A percentile compares a stretch with the other conserved stretches of the same genome.
Conservation (phyloP, 352 stramenopile genomes). For the Globisporangium carolinianum region DNA sequence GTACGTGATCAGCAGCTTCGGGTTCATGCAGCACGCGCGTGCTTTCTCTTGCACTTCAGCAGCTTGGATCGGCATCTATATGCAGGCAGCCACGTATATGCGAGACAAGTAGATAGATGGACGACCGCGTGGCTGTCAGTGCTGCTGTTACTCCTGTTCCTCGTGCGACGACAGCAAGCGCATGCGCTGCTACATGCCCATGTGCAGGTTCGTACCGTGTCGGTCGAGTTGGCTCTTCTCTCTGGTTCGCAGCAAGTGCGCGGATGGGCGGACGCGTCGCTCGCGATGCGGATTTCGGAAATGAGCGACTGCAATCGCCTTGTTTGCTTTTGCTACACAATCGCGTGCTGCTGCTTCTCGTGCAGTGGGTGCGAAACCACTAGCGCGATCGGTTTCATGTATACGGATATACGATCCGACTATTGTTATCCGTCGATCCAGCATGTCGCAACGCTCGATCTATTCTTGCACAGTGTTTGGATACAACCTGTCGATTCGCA, state of each 20-base stretch:
- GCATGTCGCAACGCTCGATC: no score
- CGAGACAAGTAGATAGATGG: no score
- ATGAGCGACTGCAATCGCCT: neutral
- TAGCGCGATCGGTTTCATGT: no score
- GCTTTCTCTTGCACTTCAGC: conserved; percentile 50
- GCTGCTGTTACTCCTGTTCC: neutral
- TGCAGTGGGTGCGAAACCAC: no score
- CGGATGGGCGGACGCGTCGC: neutral
- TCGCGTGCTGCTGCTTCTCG: no score
- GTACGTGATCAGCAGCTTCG: conserved; percentile 81
- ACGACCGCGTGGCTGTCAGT: neutral
- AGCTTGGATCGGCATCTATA: conserved; percentile 48
- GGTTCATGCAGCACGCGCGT: conserved; percentile 68
- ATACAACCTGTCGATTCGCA: no score
- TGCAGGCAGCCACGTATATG: neutral
- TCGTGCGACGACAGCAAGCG: neutral
- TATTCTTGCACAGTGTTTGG: no score
- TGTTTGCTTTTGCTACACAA: no score
- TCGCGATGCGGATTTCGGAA: neutral
- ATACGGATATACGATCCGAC: no score
- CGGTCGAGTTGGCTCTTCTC: neutral
- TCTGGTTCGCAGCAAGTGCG: neutral
- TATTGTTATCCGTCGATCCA: no score
- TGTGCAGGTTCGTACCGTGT: no score
- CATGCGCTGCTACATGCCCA: no score